phyloP scores from a whole-genome alignment of 805 yeast species.

The Yamadazyma kitorensis region DNA sequence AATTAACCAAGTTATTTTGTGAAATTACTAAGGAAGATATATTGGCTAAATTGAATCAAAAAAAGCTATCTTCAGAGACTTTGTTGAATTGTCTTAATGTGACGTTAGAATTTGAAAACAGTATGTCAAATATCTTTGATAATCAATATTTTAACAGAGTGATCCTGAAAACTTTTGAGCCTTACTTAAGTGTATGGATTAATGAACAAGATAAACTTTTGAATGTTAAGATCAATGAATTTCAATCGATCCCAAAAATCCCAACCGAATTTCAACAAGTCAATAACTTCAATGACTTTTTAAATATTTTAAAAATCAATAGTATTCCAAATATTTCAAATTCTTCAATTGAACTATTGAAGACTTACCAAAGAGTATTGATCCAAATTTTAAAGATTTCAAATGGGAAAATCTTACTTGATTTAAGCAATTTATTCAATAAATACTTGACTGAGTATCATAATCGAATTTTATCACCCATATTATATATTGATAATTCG shows the following conservation, averaged over 20 bases:
- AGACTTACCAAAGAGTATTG: constrained; percentile 68
- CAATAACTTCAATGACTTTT: constrained; percentile 22
- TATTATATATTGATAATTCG: constrained; percentile 24
- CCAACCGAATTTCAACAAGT: constrained; percentile 33
- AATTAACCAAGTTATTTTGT: constrained; percentile 62
- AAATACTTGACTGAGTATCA: constrained; percentile 56
- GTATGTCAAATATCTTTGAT: constrained; percentile 60
- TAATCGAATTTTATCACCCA: constrained; percentile 29
- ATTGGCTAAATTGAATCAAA: constrained; percentile 23
- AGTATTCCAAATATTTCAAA: constrained; percentile 68
- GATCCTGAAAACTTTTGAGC: constrained; percentile 73
- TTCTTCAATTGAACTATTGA: constrained; percentile 84
- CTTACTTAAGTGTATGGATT: constrained; percentile 82
- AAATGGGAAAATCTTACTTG: constrained; percentile 44
- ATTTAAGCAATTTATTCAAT: constrained; percentile 57
- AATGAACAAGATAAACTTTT: constrained; percentile 72
- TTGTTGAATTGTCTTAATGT: constrained; percentile 68
- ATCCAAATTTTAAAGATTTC: constrained; percentile 53
- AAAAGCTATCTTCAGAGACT: constrained; percentile 54
- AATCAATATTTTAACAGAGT: constrained; percentile 42
- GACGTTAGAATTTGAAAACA: constrained; percentile 81
- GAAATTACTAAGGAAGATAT: constrained; percentile 68
- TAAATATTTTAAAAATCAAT: constrained; percentile 40
- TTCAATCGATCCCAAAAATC: constrained; percentile 55
- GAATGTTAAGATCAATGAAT: constrained; percentile 60